Evolutionary conservation across 1,284 basidiomycete genomes (phyloP), one percentile per base, ranked within the genome.

Genomic region (Meripilus lineatus): DNA sequence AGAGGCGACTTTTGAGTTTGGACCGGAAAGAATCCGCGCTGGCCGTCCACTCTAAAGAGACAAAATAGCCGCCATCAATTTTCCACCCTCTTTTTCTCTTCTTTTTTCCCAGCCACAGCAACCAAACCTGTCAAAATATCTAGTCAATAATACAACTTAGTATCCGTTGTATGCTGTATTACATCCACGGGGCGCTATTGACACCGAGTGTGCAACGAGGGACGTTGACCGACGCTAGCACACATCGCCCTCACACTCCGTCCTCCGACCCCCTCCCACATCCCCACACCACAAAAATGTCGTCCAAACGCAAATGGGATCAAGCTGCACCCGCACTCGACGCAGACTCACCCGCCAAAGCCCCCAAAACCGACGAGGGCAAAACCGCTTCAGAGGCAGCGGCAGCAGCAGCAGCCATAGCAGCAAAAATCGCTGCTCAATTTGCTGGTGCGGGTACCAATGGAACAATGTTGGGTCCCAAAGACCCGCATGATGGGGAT

Each of bases 371-470:
- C 1, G 78, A 86, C n/a, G 78, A 81, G 40, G 70, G 64, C 42
- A 80, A 81, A 56, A 66, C 73, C 15, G 81, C 84, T n/a, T 77
- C 77, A 6, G 84, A 88, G 47, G 85, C 85, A 2, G 87, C 88
- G 0, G 90, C 89, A 5, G 84, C 86, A 0, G 84, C 85, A 1
- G 83, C 84, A 21, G 89, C 89, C 36, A 92, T 94, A 54, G 91
- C 92, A 28, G 91, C 91, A 46, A 92, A 93, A 75, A 91, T 93
- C 56, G 90, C 90, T 10, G 87, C 89, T 3, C 87, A 91, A 58
- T 87, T 91, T 51, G 79, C 79, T 28, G 72, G 67, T 34, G 68
- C 71, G 2, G 66, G 59, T 35, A 66, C 59, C 32, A 60, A 59
- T 32, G 58, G 58, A 48, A 14, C 24, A 14, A 10, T 38, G 4